A percentile compares a stretch with the other conserved stretches of the same genome.
Conservation (phyloP, 805 yeast species). For the Saturnispora hagleri region DNA sequence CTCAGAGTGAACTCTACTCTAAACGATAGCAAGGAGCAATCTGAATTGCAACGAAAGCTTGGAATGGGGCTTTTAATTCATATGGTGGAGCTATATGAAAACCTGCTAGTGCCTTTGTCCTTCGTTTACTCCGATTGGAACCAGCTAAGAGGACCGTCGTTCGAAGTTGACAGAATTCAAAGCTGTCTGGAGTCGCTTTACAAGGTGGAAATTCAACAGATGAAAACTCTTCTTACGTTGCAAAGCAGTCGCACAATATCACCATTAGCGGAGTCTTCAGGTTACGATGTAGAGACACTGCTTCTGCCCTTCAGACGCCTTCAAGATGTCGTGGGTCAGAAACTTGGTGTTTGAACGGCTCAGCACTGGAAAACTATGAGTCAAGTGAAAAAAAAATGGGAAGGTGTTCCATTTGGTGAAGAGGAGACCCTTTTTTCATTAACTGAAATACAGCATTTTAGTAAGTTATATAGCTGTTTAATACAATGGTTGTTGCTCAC, state of each 20-base stretch:
- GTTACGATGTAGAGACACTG: background rate
- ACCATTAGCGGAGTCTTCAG: background rate
- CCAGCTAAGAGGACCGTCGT: background rate
- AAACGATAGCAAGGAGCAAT: background rate
- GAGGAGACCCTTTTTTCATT: background rate
- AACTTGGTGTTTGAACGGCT: background rate
- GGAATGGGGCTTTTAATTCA: background rate
- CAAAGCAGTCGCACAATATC: background rate
- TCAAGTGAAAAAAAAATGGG: background rate
- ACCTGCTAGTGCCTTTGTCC: background rate
- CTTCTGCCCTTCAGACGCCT: background rate
- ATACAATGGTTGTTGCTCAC: constrained; percentile 5
- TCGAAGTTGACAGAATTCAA: background rate
- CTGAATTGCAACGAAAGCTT: background rate
- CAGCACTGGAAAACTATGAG: background rate
- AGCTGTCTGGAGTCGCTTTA: background rate
- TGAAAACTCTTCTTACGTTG: background rate
- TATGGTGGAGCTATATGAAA: background rate
- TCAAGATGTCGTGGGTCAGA: background rate
- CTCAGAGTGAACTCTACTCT: background rate
- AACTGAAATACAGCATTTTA: background rate
- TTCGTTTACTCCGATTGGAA: background rate
- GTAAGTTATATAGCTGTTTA: background rate
- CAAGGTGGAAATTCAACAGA: background rate
- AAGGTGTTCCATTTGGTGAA: background rate